A percentile compares a stretch with the other conserved stretches of the same genome.
Evolutionary conservation across 2,329 filamentous ascomycete species (phyloP).

Genomic region (Aureobasidium zeae): DNA sequence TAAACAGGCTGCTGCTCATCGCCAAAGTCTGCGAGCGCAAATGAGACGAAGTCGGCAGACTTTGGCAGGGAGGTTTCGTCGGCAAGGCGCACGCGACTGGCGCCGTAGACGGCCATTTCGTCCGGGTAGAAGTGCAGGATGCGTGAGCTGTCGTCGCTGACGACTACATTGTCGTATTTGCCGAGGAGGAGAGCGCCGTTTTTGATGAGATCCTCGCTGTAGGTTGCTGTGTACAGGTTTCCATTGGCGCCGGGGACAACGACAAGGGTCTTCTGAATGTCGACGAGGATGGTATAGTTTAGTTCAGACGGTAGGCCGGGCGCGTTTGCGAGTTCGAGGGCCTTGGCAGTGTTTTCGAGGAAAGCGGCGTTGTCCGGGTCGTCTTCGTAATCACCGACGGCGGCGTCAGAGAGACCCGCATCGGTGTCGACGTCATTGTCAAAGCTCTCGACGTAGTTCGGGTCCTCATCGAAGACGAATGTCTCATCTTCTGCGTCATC

Average conservation of each 20-base stretch:
- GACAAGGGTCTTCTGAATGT: not conserved
- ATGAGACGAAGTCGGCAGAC: not conserved
- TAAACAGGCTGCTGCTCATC: not conserved
- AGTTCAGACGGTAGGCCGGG: not conserved
- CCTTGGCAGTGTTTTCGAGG: not conserved
- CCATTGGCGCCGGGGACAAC: conserved; percentile 1
- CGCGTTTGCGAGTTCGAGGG: not conserved
- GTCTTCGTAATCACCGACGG: not conserved
- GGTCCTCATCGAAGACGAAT: not conserved
- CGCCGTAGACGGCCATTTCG: conserved; percentile 9
- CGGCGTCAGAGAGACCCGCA: not conserved
- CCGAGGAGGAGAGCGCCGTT: not conserved
- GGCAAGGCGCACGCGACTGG: conserved; percentile 3
- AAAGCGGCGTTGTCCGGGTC: conserved; percentile 5
- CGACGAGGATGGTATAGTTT: not conserved
- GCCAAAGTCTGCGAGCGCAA: not conserved
- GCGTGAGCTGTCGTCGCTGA: conserved; percentile 4
- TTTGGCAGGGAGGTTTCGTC: not conserved
- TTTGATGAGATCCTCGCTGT: not conserved
- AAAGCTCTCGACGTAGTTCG: not conserved
- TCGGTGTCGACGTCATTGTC: not conserved
- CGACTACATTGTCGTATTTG: not conserved
- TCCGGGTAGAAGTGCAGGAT: conserved; percentile 4
- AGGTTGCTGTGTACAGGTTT: conserved; percentile 3
- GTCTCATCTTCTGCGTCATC: not conserved